Evolutionary conservation across 2,329 filamentous ascomycete species (phyloP), one percentile per base, ranked within the genome.

Genomic region (Chalaropsis ovoidea): DNA sequence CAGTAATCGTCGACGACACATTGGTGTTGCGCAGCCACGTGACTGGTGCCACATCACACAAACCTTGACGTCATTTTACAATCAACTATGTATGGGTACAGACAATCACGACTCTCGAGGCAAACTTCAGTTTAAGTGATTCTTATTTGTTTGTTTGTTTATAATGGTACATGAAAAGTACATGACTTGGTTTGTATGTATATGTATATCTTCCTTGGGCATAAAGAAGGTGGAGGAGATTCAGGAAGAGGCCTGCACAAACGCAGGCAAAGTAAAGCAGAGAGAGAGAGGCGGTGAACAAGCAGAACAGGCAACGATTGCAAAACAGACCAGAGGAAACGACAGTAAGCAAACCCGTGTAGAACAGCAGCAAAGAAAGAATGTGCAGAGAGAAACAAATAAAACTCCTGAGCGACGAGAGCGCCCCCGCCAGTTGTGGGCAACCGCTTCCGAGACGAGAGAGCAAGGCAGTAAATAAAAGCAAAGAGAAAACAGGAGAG

Each of bases 311-410:
- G 35, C 11, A 27, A 64, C 8, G 31, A 60, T 60, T 19, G 24
- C 61, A 62, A 35, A 39, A 19, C 31, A 19, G 43, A 62, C 17
- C 61, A 62, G 24, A 63, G 56, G 19, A 58, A 39, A 27, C 35
- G 58, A 35, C 24, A 61, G 13, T n/a, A 17, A 54, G 39, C 19
- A 58, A 56, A 52, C 35, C 47, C 42, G 58, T 58, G 47, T 65
- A 62, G 31, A 47, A 62, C 35, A 62, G 47, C n/a, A 27, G 45
- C 54, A 52, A 68, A 39, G 60, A 65, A 61, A 61, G 49, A 61
- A 66, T 63, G 43, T 64, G 63, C n/a, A 64, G 54, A 27, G 56
- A 62, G 43, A 43, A 61, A 63, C 60, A 54, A 35, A 43, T 31
- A 58, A 49, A 43, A 41, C 24, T 61, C 52, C 63, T 5, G 35